A percentile compares a stretch with the other conserved stretches of the same genome.
phyloP scores from a whole-genome alignment of 1,284 basidiomycete genomes.

The Vanrija humicola region DNA sequence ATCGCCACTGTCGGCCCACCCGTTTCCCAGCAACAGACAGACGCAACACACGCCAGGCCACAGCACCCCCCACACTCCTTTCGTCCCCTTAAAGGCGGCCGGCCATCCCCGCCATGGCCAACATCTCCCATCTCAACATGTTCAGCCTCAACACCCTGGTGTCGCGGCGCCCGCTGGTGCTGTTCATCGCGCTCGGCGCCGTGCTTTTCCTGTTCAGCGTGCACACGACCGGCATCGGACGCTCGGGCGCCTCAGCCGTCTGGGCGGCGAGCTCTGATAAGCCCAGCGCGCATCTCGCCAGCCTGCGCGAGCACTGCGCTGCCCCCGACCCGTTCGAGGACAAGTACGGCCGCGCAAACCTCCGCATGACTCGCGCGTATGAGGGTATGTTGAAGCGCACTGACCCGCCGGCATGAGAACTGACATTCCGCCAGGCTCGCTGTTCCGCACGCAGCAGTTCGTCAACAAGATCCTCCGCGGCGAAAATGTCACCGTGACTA shows the following conservation, averaged over 20 bases:
- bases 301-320: slow-evolving; percentile 11
- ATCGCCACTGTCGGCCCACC: too few species aligned
- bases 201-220: slow-evolving; percentile 8
- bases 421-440: slow-evolving; percentile 27
- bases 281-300: neutral
- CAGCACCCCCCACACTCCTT: too few species aligned
- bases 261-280: neutral
- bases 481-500: slow-evolving; percentile 33
- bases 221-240: neutral
- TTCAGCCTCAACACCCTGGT: neutral
- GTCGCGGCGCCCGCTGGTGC: slow-evolving; percentile 13
- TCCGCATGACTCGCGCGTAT: slow-evolving; percentile 37
- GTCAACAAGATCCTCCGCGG: slow-evolving; percentile 39
- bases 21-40: too few species aligned
- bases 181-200: slow-evolving; percentile 8
- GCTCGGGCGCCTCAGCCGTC: too few species aligned
- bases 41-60: too few species aligned
- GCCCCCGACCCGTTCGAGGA: slow-evolving; percentile 27
- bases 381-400: slow-evolving; percentile 31
- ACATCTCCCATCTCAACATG: neutral
- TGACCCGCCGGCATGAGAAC: neutral
- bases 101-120: neutral
- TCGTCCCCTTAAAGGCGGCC: too few species aligned
- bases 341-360: slow-evolving; percentile 38
- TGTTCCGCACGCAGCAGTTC: slow-evolving; percentile 26